A percentile compares a stretch with the other conserved stretches of the same genome.
Evolutionary conservation across 768 basidiomycete species (phyloP).

Genomic region (Baorangia bicolor): DNA sequence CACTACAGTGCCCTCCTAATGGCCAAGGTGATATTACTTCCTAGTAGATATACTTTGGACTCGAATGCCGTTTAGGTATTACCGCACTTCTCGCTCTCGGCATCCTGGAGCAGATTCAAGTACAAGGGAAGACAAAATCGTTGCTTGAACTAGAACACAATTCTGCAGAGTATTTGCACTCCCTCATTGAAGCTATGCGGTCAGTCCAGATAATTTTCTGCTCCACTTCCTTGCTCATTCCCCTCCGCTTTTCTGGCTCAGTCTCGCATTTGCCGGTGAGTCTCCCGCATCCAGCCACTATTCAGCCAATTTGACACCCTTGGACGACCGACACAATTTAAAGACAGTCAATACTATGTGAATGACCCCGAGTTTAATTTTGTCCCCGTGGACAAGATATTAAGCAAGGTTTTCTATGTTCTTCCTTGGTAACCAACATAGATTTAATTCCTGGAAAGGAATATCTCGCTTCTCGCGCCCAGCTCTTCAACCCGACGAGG

Average conservation of each 20-base stretch:
- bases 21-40: conserved; percentile 65
- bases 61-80: conserved; percentile 48
- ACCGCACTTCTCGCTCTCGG: conserved; percentile 92
- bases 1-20: conserved; percentile 84
- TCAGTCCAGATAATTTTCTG: conserved; percentile 29
- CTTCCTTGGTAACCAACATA: neutral
- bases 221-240: conserved; percentile 1
- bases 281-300: neutral
- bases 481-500: conserved; percentile 69
- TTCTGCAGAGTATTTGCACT: conserved; percentile 84
- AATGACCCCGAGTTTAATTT: conserved; percentile 80
- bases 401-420: conserved; percentile 65
- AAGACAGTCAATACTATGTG: conserved; percentile 89
- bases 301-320: neutral
- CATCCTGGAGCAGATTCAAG: conserved; percentile 85
- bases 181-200: conserved; percentile 83
- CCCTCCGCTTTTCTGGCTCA: conserved; percentile 18
- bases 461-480: conserved; percentile 79
- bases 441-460: conserved; percentile 46
- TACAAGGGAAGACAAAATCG: conserved; percentile 63
- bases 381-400: conserved; percentile 76
- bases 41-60: neutral
- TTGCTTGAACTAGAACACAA: conserved; percentile 86
- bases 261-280: conserved; percentile 74
- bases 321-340: neutral